Conservation (phyloP, 164 flowering plant genomes). For the Kalanchoe fedtschenkoi region DNA sequence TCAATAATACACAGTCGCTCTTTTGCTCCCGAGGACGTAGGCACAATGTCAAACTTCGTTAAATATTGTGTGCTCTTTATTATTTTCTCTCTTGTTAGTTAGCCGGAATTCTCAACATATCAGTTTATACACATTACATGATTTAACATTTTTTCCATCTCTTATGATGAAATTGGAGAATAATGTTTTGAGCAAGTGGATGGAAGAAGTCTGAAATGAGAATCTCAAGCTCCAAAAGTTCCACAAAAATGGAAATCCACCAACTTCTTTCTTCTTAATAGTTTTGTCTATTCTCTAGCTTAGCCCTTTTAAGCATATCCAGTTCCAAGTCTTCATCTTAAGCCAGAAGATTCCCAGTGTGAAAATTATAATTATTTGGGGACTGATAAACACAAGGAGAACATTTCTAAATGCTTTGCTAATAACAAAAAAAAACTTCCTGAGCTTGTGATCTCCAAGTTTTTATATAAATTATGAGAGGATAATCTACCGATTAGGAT, state of each 20-base stretch:
- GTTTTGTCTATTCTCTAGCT: not conserved
- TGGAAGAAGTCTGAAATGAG: not conserved
- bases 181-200: not conserved
- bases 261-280: slow-evolving; percentile 2
- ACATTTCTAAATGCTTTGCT: too few relatives aligned
- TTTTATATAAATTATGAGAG: not conserved
- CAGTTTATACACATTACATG: too few relatives aligned
- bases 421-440: too few relatives aligned
- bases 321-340: not conserved
- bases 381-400: too few relatives aligned
- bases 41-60: too few relatives aligned
- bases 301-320: not conserved
- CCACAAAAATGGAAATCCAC: not conserved
- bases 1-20: too few relatives aligned
- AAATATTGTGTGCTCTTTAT: too few relatives aligned
- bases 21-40: too few relatives aligned
- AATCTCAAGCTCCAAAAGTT: not conserved
- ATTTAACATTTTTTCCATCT: too few relatives aligned
- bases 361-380: not conserved
- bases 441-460: too few relatives aligned
- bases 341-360: not conserved
- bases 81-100: too few relatives aligned
- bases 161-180: not conserved
- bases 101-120: too few relatives aligned
- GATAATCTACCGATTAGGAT: not conserved